A percentile compares a stretch with the other conserved stretches of the same genome.
phyloP scores from a whole-genome alignment of 2,329 filamentous ascomycete species.

The Pseudogymnoascus sp. region DNA sequence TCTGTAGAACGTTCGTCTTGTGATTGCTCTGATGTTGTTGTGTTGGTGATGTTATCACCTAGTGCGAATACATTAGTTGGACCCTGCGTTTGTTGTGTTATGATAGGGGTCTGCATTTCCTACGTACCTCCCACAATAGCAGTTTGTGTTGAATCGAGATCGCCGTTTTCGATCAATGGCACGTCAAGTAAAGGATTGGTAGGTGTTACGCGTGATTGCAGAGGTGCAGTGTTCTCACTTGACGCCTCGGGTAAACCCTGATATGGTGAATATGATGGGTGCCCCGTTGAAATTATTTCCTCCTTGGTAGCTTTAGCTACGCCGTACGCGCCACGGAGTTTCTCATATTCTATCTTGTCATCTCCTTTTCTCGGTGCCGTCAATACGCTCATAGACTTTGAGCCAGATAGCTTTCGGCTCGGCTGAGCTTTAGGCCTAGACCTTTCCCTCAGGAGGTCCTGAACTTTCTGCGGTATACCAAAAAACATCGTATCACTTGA shows the following conservation, averaged over 20 bases:
- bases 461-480: neutral
- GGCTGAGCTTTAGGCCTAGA: slow-evolving; percentile 18
- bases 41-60: neutral
- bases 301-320: neutral
- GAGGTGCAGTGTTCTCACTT: neutral
- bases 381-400: slow-evolving; percentile 17
- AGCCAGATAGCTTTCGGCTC: slow-evolving; percentile 16
- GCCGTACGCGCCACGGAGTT: neutral
- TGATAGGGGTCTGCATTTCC: neutral
- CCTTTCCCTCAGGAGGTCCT: slow-evolving; percentile 21
- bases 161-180: neutral
- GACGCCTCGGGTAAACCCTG: neutral
- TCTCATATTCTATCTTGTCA: neutral
- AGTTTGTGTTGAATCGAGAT: neutral
- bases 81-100: neutral
- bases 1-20: neutral
- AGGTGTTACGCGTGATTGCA: neutral
- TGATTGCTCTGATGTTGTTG: neutral
- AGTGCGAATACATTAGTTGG: neutral
- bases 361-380: neutral
- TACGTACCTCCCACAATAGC: neutral
- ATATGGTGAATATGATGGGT: neutral
- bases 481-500: neutral
- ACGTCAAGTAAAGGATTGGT: neutral
- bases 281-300: neutral